These are phyloP conservation scores for Penicillium corylophilum DNA, from an alignment of 2,329 filamentous ascomycete genomes.

Conservation along the genomic window DNA sequence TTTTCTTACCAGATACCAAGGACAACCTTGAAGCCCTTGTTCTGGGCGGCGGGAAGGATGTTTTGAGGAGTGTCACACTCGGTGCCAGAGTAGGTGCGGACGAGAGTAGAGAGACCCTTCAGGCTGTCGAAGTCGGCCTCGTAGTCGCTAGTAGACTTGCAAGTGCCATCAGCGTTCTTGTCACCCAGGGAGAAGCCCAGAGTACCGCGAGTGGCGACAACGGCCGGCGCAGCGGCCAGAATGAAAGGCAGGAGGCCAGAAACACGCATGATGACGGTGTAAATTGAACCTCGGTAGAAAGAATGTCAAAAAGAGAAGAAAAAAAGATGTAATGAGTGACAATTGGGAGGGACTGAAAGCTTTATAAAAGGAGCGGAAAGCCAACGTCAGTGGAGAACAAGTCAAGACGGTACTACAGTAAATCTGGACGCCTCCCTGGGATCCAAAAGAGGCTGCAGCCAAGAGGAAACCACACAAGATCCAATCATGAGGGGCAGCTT, in stretches of 20 bases:
- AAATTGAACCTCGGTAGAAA: conserved; percentile 1
- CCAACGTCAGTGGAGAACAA: conserved; percentile 11
- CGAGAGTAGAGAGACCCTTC: conserved; percentile 53
- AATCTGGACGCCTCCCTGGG: conserved; percentile 9
- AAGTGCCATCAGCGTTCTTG: conserved; percentile 59
- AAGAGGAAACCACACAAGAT: not conserved
- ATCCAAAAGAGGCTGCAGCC: conserved; percentile 1
- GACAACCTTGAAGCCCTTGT: conserved; percentile 65
- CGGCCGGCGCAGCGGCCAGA: conserved; percentile 47
- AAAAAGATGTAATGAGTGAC: conserved; percentile 5
- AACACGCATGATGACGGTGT: conserved; percentile 45
- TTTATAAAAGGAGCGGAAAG: conserved; percentile 3
- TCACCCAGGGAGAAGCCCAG: conserved; percentile 68
- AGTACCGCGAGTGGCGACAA: conserved; percentile 54
- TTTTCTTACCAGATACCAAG: conserved; percentile 64
- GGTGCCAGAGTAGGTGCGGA: conserved; percentile 65
- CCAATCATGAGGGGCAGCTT: not conserved
- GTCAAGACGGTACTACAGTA: conserved; percentile 7
- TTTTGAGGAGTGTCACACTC: conserved; percentile 65
- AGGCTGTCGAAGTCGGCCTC: conserved; percentile 64
- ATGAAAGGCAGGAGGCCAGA: conserved; percentile 41
- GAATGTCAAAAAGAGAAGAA: not conserved
- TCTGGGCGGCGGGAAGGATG: conserved; percentile 65
- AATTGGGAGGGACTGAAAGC: not conserved
- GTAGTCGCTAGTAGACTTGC: conserved; percentile 65